Evolutionary conservation across 495 filamentous ascomycete species (phyloP).

Genomic region (Neurospora africana): DNA sequence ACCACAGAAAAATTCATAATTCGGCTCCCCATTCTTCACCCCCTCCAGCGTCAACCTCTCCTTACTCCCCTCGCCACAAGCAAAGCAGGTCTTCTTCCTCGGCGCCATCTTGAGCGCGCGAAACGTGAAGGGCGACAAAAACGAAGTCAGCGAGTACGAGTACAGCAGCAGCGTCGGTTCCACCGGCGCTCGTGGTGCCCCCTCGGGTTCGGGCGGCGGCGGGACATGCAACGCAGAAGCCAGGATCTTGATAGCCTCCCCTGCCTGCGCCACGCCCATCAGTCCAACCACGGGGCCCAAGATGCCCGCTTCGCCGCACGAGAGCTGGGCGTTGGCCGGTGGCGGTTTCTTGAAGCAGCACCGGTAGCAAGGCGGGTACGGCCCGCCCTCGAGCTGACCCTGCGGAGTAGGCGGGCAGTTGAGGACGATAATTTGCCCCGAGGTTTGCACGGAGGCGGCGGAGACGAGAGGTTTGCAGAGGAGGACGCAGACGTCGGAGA

Average conservation of each 20-base stretch:
- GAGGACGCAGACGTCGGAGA: constrained; percentile 81
- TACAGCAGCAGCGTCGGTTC: constrained; percentile 60
- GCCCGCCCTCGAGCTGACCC: constrained; percentile 20
- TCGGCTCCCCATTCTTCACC: constrained; percentile 51
- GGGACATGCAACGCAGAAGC: constrained; percentile 25
- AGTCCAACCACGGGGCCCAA: constrained; percentile 85
- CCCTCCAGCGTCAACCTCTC: constrained; percentile 51
- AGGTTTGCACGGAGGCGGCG: constrained; percentile 73
- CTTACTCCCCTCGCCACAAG: constrained; percentile 49
- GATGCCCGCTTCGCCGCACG: constrained; percentile 87
- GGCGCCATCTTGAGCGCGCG: constrained; percentile 61
- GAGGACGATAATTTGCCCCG: constrained; percentile 83
- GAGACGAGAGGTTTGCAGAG: constrained; percentile 72
- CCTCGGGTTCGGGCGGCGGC: background rate
- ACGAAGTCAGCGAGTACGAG: constrained; percentile 37
- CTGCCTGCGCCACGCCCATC: constrained; percentile 87
- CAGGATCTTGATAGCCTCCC: constrained; percentile 81
- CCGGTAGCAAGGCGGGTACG: constrained; percentile 71
- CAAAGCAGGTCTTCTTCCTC: constrained; percentile 57
- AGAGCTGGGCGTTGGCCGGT: constrained; percentile 62
- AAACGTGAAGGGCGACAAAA: constrained; percentile 49
- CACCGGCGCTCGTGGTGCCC: constrained; percentile 5
- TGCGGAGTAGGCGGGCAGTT: constrained; percentile 49
- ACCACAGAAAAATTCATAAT: constrained; percentile 79
- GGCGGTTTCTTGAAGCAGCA: constrained; percentile 87